phyloP scores from a whole-genome alignment of 768 basidiomycete genomes.

The Kwoniella europaea region DNA sequence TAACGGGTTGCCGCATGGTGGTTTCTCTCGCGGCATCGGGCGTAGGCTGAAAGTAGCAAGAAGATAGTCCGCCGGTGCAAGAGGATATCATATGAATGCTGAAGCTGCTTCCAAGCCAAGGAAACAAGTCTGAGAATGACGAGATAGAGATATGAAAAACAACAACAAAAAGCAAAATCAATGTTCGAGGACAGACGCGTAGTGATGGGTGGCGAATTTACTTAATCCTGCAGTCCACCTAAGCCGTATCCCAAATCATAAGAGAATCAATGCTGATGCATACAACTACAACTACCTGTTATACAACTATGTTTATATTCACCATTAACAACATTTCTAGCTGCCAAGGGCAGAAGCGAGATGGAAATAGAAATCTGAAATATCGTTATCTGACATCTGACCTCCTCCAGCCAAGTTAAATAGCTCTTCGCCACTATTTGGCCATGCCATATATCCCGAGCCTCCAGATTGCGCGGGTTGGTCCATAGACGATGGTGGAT shows the following conservation, averaged over 20 bases:
- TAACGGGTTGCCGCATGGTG: conserved; percentile 53
- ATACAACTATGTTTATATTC: not conserved
- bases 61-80: not conserved
- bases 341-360: conserved; percentile 19
- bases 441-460: not conserved
- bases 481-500: not conserved
- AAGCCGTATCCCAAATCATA: not conserved
- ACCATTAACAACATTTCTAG: not conserved
- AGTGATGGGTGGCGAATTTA: too few relatives aligned
- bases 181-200: too few relatives aligned
- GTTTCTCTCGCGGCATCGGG: conserved; percentile 24
- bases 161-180: not conserved
- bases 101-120: too few relatives aligned
- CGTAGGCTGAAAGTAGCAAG: not conserved
- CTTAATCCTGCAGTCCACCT: too few relatives aligned
- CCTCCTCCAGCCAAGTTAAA: not conserved
- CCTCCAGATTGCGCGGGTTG: not conserved
- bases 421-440: not conserved
- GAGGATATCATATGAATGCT: too few relatives aligned
- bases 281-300: not conserved
- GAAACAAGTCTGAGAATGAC: too few relatives aligned
- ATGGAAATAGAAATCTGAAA: conserved; percentile 19
- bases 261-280: too few relatives aligned
- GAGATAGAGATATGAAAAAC: not conserved
- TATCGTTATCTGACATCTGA: conserved; percentile 16